Evolutionary conservation across 2,329 filamentous ascomycete genomes (phyloP), one percentile per base, ranked within the genome.

Genomic region (Arachnopeziza araneosa): DNA sequence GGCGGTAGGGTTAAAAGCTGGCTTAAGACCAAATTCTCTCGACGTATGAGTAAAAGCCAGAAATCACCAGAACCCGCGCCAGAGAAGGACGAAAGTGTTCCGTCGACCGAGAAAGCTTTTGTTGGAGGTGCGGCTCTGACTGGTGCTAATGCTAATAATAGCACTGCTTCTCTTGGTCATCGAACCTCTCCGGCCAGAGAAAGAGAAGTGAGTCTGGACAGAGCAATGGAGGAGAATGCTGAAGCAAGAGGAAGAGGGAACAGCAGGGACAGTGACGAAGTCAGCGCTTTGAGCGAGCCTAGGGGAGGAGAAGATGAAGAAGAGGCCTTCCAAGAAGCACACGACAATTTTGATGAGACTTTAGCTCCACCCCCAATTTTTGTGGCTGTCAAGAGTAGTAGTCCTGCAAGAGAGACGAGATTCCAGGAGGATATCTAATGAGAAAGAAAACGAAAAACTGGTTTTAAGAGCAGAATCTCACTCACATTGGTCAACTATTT

Each of bases 391-490:
- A 74, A 75, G 54, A 77, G 77, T 53, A 76, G 76, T 56, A 86
- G 82, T 69, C 82, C 83, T 0, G 78, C 74, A 4, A 75, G 84
- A 57, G 82, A 83, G 63, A 84, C 84, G 49, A 81, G 77, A 65
- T 88, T 88, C 65, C 76, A 75, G 54, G 85, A 88, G 73, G 80
- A 82, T 63, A 78, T 86, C 58, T 77, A 10, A 44, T 17, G 12
- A 12, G 17, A 12, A 44, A 44, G 12, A 19, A 14, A 19, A 3
- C 36, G 36, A 44, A 12, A 14, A 19, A 3, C 17, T 44, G 17
- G 36, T 14, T 44, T 44, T 44, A 7, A 19, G 36, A 44, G 2
- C 5, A 3, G 17, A 44, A 30, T 30, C 4, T 30, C 26, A 30
- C 26, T 7, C 5, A 44, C 36, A 12, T 3, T 14, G 36, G 36